Conservation (phyloP, 1,284 basidiomycete species). For the Phellopilus nigrolimitatus region DNA sequence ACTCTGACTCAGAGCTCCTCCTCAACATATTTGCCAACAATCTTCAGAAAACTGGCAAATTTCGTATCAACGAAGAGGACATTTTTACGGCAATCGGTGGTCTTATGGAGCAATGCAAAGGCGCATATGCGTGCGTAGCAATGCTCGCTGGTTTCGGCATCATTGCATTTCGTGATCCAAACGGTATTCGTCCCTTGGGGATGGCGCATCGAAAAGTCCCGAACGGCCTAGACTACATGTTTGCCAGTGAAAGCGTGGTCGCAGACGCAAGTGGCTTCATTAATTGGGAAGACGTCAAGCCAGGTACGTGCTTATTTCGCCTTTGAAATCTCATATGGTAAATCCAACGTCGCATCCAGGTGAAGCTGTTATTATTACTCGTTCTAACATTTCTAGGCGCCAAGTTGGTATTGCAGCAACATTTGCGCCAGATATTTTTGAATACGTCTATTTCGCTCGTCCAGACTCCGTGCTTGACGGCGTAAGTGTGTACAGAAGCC, state of each 20-base stretch:
- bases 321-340: background rate
- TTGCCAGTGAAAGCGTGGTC: conserved; percentile 95
- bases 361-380: conserved; percentile 94
- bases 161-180: conserved; percentile 98
- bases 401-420: conserved; percentile 65
- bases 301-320: conserved; percentile 48
- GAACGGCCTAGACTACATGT: conserved; percentile 78
- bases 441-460: conserved; percentile 98
- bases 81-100: conserved; percentile 93
- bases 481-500: conserved; percentile 93
- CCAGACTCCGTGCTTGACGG: conserved; percentile 98
- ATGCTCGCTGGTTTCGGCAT: conserved; percentile 99
- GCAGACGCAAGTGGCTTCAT: conserved; percentile 90
- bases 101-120: conserved; percentile 85
- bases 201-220: conserved; percentile 56
- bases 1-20: conserved; percentile 95
- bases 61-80: conserved; percentile 99
- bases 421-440: conserved; percentile 98
- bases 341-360: conserved; percentile 39
- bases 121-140: conserved; percentile 95
- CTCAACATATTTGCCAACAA: conserved; percentile 98
- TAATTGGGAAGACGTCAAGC: conserved; percentile 92
- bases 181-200: conserved; percentile 92
- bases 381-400: conserved; percentile 66
- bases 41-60: conserved; percentile 97